phyloP scores from a whole-genome alignment of 148 eudicot genomes.

The Amaranthus palmeri region DNA sequence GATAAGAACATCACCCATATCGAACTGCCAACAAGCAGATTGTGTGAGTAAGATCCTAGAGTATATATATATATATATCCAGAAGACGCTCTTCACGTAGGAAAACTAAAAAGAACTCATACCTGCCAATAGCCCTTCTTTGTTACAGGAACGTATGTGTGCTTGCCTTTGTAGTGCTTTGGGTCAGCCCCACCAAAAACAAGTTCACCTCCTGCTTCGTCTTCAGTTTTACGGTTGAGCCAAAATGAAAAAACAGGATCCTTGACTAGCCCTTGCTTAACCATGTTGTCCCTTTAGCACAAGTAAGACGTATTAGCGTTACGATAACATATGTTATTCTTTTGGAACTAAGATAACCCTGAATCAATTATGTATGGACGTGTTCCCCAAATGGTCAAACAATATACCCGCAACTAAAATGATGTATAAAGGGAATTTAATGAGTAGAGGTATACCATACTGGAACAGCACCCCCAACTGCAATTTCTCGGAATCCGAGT shows the following conservation, averaged over 20 bases:
- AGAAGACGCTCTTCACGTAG: not conserved
- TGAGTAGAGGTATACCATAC: slow-evolving; percentile 57
- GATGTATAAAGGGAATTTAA: not conserved
- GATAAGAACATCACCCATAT: slow-evolving; percentile 91
- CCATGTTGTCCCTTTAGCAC: slow-evolving; percentile 54
- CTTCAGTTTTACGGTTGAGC: slow-evolving; percentile 46
- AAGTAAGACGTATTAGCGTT: not conserved
- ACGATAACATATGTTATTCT: not conserved
- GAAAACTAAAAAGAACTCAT: not conserved
- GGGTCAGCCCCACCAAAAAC: slow-evolving; percentile 58
- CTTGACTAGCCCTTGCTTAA: slow-evolving; percentile 56
- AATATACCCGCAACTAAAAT: not conserved
- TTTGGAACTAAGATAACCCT: not conserved
- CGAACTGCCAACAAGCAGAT: slow-evolving; percentile 43
- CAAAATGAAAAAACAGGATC: slow-evolving; percentile 69
- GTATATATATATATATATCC: not conserved
- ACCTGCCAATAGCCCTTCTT: slow-evolving; percentile 69
- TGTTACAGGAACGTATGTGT: slow-evolving; percentile 50
- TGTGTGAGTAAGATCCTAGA: not conserved
- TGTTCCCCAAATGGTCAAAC: not conserved
- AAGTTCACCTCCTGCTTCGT: slow-evolving; percentile 55
- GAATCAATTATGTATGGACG: not conserved
- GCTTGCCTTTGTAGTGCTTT: slow-evolving; percentile 43
- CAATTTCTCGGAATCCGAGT: slow-evolving; percentile 80
- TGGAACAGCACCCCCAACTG: slow-evolving; percentile 80